Conservation (phyloP, 2,329 filamentous ascomycete genomes). For the Lasiodiplodia gonubiensis region DNA sequence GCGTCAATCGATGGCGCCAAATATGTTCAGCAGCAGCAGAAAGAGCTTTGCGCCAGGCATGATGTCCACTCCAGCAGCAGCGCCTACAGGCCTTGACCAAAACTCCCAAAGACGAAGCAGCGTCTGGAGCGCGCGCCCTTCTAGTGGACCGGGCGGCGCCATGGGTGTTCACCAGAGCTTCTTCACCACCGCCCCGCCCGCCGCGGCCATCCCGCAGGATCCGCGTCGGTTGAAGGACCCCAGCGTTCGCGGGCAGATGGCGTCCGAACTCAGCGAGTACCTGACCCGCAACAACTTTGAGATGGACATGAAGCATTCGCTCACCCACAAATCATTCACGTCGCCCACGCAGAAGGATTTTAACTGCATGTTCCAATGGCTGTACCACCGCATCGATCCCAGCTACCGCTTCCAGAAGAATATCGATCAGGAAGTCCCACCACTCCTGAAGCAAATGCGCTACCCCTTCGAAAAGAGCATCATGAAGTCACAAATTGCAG, state of each 20-base stretch:
- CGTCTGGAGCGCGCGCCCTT: conserved; percentile 61
- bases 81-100: conserved; percentile 57
- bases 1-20: conserved; percentile 75
- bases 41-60: conserved; percentile 73
- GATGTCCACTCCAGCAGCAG: conserved; percentile 51
- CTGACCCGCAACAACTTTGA: conserved; percentile 94
- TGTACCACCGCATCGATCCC: conserved; percentile 95
- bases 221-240: conserved; percentile 85
- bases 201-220: conserved; percentile 82
- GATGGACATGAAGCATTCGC: conserved; percentile 92
- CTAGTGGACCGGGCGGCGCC: conserved; percentile 67
- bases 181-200: conserved; percentile 84
- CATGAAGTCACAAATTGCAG: conserved; percentile 92
- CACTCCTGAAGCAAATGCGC: conserved; percentile 87
- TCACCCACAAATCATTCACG: conserved; percentile 89
- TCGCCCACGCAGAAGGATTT: conserved; percentile 98
- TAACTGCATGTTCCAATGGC: conserved; percentile 96
- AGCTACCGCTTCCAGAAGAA: conserved; percentile 91
- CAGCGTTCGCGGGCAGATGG: conserved; percentile 79
- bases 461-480: conserved; percentile 97
- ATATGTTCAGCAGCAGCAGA: conserved; percentile 63
- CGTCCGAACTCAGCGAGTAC: conserved; percentile 89
- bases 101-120: conserved; percentile 75
- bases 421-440: conserved; percentile 93
- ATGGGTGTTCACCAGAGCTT: conserved; percentile 82